A percentile compares a stretch with the other conserved stretches of the same genome.
phyloP scores from a whole-genome alignment of 129 eudicot genomes.

The Sambucus nigra region DNA sequence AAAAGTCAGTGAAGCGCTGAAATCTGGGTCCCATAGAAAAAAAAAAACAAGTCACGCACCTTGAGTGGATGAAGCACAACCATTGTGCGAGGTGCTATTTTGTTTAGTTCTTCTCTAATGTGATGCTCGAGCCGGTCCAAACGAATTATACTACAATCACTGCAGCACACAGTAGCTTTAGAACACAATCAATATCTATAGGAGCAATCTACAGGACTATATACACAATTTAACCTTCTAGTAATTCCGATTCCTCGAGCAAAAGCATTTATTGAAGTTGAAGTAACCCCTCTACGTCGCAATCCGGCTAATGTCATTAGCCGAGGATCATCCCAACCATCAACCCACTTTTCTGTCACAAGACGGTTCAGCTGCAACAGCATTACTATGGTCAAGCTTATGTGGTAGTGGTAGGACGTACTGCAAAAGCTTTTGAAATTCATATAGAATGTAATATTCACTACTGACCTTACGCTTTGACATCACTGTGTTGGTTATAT shows the following conservation, averaged over 20 bases:
- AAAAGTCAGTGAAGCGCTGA: background rate
- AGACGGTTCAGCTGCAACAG: constrained; percentile 78
- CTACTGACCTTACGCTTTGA: constrained; percentile 79
- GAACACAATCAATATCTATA: background rate
- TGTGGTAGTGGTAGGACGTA: background rate
- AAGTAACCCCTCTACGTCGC: constrained; percentile 87
- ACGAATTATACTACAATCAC: constrained; percentile 80
- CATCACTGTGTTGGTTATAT: constrained; percentile 86
- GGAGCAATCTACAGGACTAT: background rate
- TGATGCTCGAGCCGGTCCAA: constrained; percentile 80
- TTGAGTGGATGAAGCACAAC: constrained; percentile 87
- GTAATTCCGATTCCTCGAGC: constrained; percentile 94
- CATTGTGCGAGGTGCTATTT: constrained; percentile 80
- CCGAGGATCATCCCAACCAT: constrained; percentile 99
- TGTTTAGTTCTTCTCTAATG: constrained; percentile 85
- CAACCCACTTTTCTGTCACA: constrained; percentile 82
- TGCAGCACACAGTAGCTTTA: constrained; percentile 24
- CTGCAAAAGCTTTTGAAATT: background rate
- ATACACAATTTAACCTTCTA: constrained; percentile 48
- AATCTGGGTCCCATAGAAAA: background rate
- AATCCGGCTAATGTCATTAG: constrained; percentile 91
- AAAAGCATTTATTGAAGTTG: constrained; percentile 79
- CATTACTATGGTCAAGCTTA: background rate
- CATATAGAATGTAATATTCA: background rate
- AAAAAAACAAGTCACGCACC: constrained; percentile 31